phyloP scores from a whole-genome alignment of 2,329 filamentous ascomycete genomes.

The Ramularia endophylla region DNA sequence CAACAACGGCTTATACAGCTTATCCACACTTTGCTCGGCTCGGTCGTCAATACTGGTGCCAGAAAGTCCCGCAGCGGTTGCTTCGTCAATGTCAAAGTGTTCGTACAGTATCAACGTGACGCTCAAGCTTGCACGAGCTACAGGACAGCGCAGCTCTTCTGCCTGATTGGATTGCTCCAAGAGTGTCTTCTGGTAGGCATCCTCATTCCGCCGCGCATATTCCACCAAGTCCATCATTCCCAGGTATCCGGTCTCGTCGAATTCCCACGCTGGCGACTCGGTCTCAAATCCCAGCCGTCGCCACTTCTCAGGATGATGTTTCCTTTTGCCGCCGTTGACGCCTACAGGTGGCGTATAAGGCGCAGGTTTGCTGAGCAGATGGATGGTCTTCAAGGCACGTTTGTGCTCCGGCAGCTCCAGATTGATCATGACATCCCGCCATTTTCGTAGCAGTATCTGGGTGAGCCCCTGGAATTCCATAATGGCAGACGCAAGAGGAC shows the following conservation, averaged over 20 bases:
- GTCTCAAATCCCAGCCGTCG: conserved; percentile 83
- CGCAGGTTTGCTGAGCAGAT: conserved; percentile 50
- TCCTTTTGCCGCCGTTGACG: conserved; percentile 35
- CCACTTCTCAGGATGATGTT: conserved; percentile 89
- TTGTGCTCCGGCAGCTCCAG: conserved; percentile 83
- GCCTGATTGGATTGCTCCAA: conserved; percentile 79
- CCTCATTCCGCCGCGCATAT: conserved; percentile 86
- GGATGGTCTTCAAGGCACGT: conserved; percentile 75
- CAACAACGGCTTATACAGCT: conserved; percentile 77
- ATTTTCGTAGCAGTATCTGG: conserved; percentile 54
- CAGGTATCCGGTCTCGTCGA: conserved; percentile 77
- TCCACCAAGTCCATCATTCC: conserved; percentile 98
- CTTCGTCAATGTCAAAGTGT: conserved; percentile 79
- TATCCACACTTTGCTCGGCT: conserved; percentile 57
- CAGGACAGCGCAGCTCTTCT: conserved; percentile 68
- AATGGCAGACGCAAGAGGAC: conserved; percentile 79
- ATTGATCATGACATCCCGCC: conserved; percentile 80
- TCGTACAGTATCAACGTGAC: conserved; percentile 87
- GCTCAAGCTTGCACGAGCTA: conserved; percentile 79
- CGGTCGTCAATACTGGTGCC: conserved; percentile 51
- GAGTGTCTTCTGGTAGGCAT: conserved; percentile 84
- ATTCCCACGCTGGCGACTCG: conserved; percentile 81
- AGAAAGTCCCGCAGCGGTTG: conserved; percentile 14
- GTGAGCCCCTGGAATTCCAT: conserved; percentile 82
- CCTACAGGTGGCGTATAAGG: conserved; percentile 51